phyloP scores from a whole-genome alignment of 495 filamentous ascomycete species.

The Penicillium manginii region DNA sequence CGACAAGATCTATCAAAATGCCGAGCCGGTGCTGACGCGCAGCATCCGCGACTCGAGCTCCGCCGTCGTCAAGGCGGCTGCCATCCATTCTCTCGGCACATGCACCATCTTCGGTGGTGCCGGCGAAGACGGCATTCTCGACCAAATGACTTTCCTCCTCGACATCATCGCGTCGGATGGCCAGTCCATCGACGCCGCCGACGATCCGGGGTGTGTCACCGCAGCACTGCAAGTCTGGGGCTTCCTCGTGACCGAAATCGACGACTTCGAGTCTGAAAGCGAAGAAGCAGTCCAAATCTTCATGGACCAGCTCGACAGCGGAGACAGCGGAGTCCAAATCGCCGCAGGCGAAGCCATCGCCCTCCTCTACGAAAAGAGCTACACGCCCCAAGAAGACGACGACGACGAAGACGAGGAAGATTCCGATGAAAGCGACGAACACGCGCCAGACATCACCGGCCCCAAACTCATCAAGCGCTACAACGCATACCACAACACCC shows the following conservation, averaged over 20 bases:
- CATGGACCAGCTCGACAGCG: slow-evolving; percentile 84
- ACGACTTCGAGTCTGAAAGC: slow-evolving; percentile 76
- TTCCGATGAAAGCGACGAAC: slow-evolving; percentile 52
- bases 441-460: slow-evolving; percentile 54
- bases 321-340: slow-evolving; percentile 76
- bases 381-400: slow-evolving; percentile 63
- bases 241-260: slow-evolving; percentile 78
- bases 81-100: slow-evolving; percentile 74
- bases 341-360: slow-evolving; percentile 91
- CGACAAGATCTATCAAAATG: slow-evolving; percentile 69
- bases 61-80: slow-evolving; percentile 66
- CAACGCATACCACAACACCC: slow-evolving; percentile 58
- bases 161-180: slow-evolving; percentile 90
- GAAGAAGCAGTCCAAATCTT: slow-evolving; percentile 82
- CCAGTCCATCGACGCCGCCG: slow-evolving; percentile 68
- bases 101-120: slow-evolving; percentile 82
- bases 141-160: slow-evolving; percentile 80
- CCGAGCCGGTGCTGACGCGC: slow-evolving; percentile 66
- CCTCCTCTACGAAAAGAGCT: slow-evolving; percentile 82
- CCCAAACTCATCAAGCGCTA: slow-evolving; percentile 67
- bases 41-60: slow-evolving; percentile 72
- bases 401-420: slow-evolving; percentile 60
- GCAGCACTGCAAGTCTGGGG: slow-evolving; percentile 90
- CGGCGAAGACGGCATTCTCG: slow-evolving; percentile 66
- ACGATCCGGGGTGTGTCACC: slow-evolving; percentile 75